A percentile compares a stretch with the other conserved stretches of the same genome.
phyloP scores from a whole-genome alignment of 768 basidiomycete genomes.

The Ramaria sp. region DNA sequence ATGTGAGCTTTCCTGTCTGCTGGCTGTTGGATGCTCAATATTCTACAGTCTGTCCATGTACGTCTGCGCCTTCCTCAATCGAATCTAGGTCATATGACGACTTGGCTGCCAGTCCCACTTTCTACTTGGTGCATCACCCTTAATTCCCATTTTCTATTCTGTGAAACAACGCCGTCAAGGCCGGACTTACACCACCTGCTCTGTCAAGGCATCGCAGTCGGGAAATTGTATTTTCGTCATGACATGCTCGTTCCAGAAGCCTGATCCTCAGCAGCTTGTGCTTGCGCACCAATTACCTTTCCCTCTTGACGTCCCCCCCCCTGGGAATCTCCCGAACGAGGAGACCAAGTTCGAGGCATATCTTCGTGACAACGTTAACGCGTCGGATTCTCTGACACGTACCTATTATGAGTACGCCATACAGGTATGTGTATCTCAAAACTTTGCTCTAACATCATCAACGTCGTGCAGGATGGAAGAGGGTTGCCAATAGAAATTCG shows the following conservation, averaged over 20 bases:
- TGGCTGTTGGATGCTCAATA: background rate
- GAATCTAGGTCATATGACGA: background rate
- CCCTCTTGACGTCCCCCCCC: constrained; percentile 41
- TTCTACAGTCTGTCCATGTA: constrained; percentile 57
- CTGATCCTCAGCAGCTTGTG: constrained; percentile 68
- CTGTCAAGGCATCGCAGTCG: constrained; percentile 39
- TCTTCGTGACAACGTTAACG: constrained; percentile 17
- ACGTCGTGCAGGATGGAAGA: constrained; percentile 42
- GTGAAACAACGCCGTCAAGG: constrained; percentile 71
- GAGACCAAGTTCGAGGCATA: constrained; percentile 51
- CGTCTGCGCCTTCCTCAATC: constrained; percentile 15
- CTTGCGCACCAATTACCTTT: constrained; percentile 58
- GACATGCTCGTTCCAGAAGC: constrained; percentile 73
- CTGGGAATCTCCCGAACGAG: constrained; percentile 27
- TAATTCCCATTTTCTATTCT: constrained; percentile 66
- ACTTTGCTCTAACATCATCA: constrained; percentile 9
- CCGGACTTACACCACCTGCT: constrained; percentile 59
- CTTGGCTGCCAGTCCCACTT: constrained; percentile 58
- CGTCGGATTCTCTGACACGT: constrained; percentile 10
- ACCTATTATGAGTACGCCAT: background rate
- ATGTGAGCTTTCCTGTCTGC: constrained; percentile 42
- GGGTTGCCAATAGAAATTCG: constrained; percentile 40
- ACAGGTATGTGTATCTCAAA: constrained; percentile 13
- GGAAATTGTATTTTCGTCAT: constrained; percentile 48
- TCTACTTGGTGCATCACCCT: constrained; percentile 44